A percentile compares a stretch with the other conserved stretches of the same genome.
Conservation (phyloP, 306 rosid species). For the Argentina anserina region DNA sequence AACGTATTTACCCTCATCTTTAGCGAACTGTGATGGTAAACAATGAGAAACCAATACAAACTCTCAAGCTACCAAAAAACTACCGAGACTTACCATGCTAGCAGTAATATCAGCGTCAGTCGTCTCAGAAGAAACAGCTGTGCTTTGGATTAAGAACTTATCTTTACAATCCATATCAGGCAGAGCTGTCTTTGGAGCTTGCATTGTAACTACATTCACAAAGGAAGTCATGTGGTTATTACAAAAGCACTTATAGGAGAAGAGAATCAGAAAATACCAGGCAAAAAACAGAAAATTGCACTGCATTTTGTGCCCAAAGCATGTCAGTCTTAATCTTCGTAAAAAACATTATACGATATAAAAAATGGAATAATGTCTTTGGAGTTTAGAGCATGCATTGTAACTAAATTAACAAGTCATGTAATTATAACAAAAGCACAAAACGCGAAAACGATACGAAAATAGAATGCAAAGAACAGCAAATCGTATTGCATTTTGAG, state of each 20-base stretch:
- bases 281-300: neutral
- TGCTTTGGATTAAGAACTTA: conserved; percentile 88
- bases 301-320: neutral
- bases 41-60: conserved; percentile 20
- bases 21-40: conserved; percentile 55
- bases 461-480: no score
- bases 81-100: conserved; percentile 56
- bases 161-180: conserved; percentile 77
- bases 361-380: neutral
- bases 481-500: no score
- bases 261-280: neutral
- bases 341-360: neutral
- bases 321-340: neutral
- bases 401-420: no score
- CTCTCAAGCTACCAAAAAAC: conserved; percentile 24
- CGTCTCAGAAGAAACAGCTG: conserved; percentile 54
- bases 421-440: no score
- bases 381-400: no score
- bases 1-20: conserved; percentile 49
- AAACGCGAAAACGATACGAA: no score
- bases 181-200: conserved; percentile 53
- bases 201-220: conserved; percentile 77
- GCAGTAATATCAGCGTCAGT: conserved; percentile 59
- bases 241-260: conserved; percentile 2
- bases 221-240: conserved; percentile 5